phyloP scores from a whole-genome alignment of 1,284 basidiomycete species.

The Entoloma clypeatum region DNA sequence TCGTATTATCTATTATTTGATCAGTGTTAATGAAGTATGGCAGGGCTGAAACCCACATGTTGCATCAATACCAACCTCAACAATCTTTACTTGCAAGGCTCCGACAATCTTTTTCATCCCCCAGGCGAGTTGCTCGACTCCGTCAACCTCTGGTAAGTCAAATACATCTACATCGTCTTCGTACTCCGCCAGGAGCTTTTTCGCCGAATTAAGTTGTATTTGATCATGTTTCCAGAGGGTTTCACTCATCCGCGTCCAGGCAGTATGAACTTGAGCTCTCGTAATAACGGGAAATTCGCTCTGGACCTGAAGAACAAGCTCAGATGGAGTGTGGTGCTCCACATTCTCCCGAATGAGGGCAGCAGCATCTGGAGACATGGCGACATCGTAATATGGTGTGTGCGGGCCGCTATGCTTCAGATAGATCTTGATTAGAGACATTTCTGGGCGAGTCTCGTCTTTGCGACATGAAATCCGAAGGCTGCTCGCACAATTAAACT shows the following conservation, averaged over 20 bases:
- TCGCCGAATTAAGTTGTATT: conserved; percentile 25
- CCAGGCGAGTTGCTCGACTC: conserved; percentile 23
- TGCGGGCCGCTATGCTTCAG: conserved; percentile 21
- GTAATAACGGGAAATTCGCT: conserved; percentile 19
- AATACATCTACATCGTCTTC: conserved; percentile 23
- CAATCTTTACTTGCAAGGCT: conserved; percentile 16
- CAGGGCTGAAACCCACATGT: conserved; percentile 25
- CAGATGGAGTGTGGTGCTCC: conserved; percentile 15
- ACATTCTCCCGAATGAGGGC: conserved; percentile 20
- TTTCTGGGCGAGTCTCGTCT: neutral
- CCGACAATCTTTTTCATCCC: conserved; percentile 23
- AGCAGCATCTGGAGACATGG: conserved; percentile 20
- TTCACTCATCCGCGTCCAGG: conserved; percentile 26
- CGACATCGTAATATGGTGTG: conserved; percentile 23
- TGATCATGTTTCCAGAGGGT: conserved; percentile 24
- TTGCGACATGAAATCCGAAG: conserved; percentile 16
- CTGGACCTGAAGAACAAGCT: conserved; percentile 16
- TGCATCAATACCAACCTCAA: conserved; percentile 29
- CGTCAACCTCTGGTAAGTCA: conserved; percentile 14
- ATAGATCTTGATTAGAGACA: conserved; percentile 14
- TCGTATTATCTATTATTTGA: conserved; percentile 27
- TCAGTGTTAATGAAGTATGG: neutral
- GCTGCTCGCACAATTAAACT: conserved; percentile 20
- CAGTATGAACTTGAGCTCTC: conserved; percentile 20
- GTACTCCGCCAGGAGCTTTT: conserved; percentile 23